Evolutionary conservation across 108 stramenopile species (phyloP).

Genomic region (Cyclotella sp.): DNA sequence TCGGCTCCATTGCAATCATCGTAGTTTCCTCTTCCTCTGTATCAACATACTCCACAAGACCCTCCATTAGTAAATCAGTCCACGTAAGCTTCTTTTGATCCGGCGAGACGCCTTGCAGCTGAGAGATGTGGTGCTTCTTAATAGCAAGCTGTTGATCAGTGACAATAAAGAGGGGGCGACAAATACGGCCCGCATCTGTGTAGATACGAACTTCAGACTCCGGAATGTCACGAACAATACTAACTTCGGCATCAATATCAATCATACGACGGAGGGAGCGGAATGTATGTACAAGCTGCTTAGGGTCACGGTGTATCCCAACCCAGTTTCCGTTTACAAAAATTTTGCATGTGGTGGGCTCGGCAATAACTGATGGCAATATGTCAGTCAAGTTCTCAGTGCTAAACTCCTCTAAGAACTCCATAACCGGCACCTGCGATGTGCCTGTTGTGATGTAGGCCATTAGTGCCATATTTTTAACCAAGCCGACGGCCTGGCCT

Average conservation of each 20-base stretch:
- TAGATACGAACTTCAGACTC: conserved; percentile 96
- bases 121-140: conserved; percentile 86
- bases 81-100: conserved; percentile 87
- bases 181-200: conserved; percentile 99
- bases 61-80: conserved; percentile 92
- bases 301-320: conserved; percentile 97
- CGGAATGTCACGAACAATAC: conserved; percentile 94
- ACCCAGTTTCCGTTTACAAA: conserved; percentile 99
- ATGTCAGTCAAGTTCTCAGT: conserved; percentile 93
- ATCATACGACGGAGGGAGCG: conserved; percentile 91
- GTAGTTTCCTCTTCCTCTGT: conserved; percentile 99
- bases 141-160: conserved; percentile 79
- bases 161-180: conserved; percentile 97
- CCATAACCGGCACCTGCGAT: conserved; percentile 90
- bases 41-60: conserved; percentile 97
- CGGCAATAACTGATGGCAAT: conserved; percentile 93
- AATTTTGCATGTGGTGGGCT: conserved; percentile 94
- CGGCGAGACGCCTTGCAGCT: conserved; percentile 69
- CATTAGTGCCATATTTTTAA: conserved; percentile 96
- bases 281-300: conserved; percentile 89
- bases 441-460: conserved; percentile 97
- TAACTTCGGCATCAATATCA: conserved; percentile 97
- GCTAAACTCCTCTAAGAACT: conserved; percentile 96
- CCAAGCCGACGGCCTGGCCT: conserved; percentile 97
- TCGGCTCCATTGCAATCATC: conserved; percentile 98